Conservation (phyloP, 2,329 filamentous ascomycete genomes). For the Pseudogymnoascus sp. region DNA sequence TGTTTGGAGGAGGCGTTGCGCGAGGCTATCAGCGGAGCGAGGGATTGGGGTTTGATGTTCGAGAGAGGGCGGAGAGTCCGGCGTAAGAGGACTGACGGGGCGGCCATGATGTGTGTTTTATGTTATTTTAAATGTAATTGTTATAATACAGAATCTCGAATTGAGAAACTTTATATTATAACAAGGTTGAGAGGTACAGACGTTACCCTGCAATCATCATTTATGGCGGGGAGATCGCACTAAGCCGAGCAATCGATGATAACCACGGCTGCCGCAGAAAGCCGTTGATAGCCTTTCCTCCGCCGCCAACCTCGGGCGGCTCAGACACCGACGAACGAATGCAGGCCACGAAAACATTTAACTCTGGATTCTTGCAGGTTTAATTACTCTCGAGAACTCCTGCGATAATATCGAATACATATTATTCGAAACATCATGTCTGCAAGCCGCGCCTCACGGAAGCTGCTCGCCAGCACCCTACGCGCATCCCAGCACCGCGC, state of each 20-base stretch:
- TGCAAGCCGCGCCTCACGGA: slow-evolving; percentile 38
- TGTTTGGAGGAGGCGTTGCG: slow-evolving; percentile 59
- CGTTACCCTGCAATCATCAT: slow-evolving; percentile 1
- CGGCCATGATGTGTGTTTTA: neutral
- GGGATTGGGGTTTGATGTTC: neutral
- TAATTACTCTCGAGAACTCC: neutral
- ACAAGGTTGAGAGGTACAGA: neutral
- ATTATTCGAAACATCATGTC: slow-evolving; percentile 35
- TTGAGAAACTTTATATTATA: slow-evolving; percentile 2
- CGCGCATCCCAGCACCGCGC: slow-evolving; percentile 26
- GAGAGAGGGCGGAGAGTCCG: slow-evolving; percentile 5
- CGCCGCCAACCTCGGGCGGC: neutral
- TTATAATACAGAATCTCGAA: neutral
- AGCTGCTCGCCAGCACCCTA: slow-evolving; percentile 37
- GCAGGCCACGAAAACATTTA: slow-evolving; percentile 1
- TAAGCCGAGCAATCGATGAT: neutral
- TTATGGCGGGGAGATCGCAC: slow-evolving; percentile 1
- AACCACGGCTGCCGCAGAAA: slow-evolving; percentile 4
- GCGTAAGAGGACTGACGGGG: slow-evolving; percentile 4
- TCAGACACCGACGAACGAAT: neutral
- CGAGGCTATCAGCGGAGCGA: slow-evolving; percentile 14
- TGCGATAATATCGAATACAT: neutral
- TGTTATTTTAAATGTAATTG: neutral
- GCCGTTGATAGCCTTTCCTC: neutral
- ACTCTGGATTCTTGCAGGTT: slow-evolving; percentile 1